Conservation (phyloP, 331 rosid species). For the Erythrophleum ivorense region DNA sequence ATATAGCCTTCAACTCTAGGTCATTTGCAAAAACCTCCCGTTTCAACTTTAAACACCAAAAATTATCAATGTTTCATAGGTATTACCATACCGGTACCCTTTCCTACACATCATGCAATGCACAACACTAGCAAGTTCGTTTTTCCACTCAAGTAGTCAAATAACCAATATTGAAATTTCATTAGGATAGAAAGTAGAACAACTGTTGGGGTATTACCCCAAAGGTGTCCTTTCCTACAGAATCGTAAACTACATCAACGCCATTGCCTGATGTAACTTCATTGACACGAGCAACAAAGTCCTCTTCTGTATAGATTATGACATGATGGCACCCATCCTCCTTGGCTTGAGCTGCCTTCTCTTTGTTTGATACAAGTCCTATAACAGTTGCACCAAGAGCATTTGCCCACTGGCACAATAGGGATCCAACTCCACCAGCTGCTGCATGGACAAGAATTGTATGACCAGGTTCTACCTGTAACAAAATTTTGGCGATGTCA, state of each 20-base stretch:
- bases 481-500: neutral
- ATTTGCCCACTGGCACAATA: conserved; percentile 84
- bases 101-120: neutral
- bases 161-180: conserved; percentile 19
- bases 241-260: conserved; percentile 85
- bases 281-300: conserved; percentile 70
- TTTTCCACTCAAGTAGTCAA: conserved; percentile 29
- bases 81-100: neutral
- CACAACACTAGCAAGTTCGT: neutral
- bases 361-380: conserved; percentile 71
- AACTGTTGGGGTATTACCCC: conserved; percentile 45
- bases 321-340: conserved; percentile 89
- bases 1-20: neutral
- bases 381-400: conserved; percentile 81
- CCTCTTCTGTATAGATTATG: conserved; percentile 65
- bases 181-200: neutral
- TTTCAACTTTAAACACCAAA: too few species aligned
- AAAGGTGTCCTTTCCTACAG: conserved; percentile 82
- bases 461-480: conserved; percentile 76
- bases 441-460: conserved; percentile 80
- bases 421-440: conserved; percentile 91
- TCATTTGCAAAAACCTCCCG: neutral
- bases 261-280: conserved; percentile 78
- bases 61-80: neutral
- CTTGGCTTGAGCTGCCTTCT: conserved; percentile 81